These are phyloP conservation scores for Creolimax fragrantissima DNA, from an alignment of 78 protist species.

Conservation along the genomic window DNA sequence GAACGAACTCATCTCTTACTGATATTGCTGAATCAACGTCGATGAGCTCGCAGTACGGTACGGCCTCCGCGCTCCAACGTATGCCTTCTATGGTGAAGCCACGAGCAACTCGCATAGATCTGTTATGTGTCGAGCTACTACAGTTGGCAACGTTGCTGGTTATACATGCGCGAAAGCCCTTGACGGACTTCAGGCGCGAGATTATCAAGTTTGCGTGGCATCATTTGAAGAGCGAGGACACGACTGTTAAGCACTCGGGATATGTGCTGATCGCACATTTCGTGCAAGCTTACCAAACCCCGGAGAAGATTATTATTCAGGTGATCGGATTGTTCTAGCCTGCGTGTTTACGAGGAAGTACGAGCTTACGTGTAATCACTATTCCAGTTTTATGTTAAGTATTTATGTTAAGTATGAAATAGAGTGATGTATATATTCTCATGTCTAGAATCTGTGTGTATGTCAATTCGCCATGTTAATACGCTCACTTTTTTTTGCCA, in stretches of 20 bases:
- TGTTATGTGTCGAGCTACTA: conserved; percentile 24
- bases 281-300: conserved; percentile 81
- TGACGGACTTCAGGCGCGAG: conserved; percentile 59
- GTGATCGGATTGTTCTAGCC: no score
- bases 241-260: conserved; percentile 67
- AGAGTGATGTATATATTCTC: no score
- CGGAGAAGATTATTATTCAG: conserved; percentile 72
- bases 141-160: conserved; percentile 72
- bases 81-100: neutral
- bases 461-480: no score
- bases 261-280: conserved; percentile 78
- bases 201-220: conserved; percentile 74
- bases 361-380: no score
- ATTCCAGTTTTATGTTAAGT: no score
- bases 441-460: no score
- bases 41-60: no score
- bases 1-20: no score
- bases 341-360: no score
- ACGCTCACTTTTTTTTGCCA: no score
- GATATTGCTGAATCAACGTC: no score
- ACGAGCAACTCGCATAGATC: neutral
- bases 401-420: no score
- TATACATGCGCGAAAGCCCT: conserved; percentile 17
- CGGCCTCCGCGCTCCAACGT: conserved; percentile 32
- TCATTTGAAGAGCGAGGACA: conserved; percentile 73